Percentiles rank a stretch among this genome's conserved stretches.
phyloP scores from a whole-genome alignment of 805 yeast genomes.

The Saturnispora diversa region DNA sequence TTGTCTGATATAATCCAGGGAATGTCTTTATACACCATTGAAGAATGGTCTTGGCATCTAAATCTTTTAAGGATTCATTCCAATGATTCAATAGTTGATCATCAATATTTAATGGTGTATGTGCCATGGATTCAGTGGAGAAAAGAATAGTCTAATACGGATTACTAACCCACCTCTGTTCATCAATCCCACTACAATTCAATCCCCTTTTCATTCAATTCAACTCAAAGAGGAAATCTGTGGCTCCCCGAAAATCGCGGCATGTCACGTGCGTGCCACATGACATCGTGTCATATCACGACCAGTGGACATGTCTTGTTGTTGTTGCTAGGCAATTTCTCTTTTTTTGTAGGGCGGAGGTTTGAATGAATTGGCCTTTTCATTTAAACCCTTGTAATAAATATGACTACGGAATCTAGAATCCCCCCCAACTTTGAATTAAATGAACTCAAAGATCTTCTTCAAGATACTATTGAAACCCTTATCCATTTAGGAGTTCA shows the following conservation, averaged over 20 bases:
- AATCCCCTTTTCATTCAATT: too few relatives aligned
- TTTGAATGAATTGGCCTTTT: not conserved
- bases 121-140: not conserved
- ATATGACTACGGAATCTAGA: slow-evolving; percentile 30
- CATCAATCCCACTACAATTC: too few relatives aligned
- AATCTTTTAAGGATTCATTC: slow-evolving; percentile 49
- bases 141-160: too few relatives aligned
- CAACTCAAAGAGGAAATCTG: too few relatives aligned
- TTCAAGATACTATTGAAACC: slow-evolving; percentile 60
- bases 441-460: slow-evolving; percentile 29
- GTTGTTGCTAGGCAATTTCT: too few relatives aligned
- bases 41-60: slow-evolving; percentile 64
- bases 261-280: too few relatives aligned
- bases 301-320: too few relatives aligned
- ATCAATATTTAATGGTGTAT: slow-evolving; percentile 14
- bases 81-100: slow-evolving; percentile 50
- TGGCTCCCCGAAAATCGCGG: too few relatives aligned
- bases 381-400: slow-evolving; percentile 3
- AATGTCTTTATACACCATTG: slow-evolving; percentile 79
- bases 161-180: too few relatives aligned
- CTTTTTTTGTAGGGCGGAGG: too few relatives aligned
- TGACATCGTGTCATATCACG: too few relatives aligned
- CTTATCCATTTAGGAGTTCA: slow-evolving; percentile 84
- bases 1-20: slow-evolving; percentile 79
- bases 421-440: slow-evolving; percentile 11